These are phyloP conservation scores for Physcomitrellopsis africana DNA, from an alignment of 225 moss, liverwort and hornwort genomes.

Conservation along the genomic window DNA sequence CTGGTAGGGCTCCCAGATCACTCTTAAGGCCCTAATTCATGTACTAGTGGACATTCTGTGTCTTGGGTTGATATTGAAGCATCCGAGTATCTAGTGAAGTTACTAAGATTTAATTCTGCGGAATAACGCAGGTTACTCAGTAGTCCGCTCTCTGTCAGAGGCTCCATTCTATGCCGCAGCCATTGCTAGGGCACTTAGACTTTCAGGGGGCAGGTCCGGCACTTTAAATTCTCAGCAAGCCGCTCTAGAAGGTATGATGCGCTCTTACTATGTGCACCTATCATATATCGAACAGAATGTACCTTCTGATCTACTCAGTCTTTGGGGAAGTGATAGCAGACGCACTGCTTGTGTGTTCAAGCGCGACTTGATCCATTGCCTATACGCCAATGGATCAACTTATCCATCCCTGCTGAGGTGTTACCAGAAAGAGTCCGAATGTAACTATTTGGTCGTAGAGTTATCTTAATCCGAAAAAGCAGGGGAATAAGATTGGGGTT, in stretches of 20 bases:
- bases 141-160: conserved; percentile 94
- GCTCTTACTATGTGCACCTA: conserved; percentile 6
- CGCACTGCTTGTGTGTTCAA: not conserved
- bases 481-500: too few relatives aligned
- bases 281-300: not conserved
- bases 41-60: not conserved
- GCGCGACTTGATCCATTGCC: too few relatives aligned
- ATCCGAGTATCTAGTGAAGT: conserved; percentile 10
- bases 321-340: not conserved
- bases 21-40: conserved; percentile 12
- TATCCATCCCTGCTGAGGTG: too few relatives aligned
- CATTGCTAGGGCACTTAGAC: conserved; percentile 78
- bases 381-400: too few relatives aligned
- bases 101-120: conserved; percentile 13
- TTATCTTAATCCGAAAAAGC: too few relatives aligned
- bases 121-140: conserved; percentile 83
- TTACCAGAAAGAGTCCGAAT: too few relatives aligned
- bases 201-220: conserved; percentile 36
- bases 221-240: conserved; percentile 68
- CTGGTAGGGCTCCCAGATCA: conserved; percentile 20
- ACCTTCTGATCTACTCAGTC: not conserved
- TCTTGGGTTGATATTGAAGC: not conserved
- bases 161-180: conserved; percentile 98
- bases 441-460: too few relatives aligned
- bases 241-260: conserved; percentile 75